These are phyloP conservation scores for Starmera caribaea DNA, from an alignment of 805 yeast species.

Conservation along the genomic window DNA sequence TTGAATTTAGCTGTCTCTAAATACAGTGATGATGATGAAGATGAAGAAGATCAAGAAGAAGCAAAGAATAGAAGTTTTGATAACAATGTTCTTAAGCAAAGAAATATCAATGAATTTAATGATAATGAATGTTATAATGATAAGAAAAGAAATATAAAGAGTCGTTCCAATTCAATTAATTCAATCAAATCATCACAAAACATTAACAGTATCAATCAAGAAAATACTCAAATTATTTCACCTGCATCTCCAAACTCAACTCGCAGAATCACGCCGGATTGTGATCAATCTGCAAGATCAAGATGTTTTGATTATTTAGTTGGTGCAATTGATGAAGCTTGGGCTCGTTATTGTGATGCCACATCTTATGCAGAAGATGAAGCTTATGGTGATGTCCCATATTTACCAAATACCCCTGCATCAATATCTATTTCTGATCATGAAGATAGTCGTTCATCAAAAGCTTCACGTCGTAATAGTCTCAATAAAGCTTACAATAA, in stretches of 20 bases:
- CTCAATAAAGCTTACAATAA: constrained; percentile 4
- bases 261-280: constrained; percentile 8
- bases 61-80: background rate
- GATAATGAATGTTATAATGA: too few relatives aligned
- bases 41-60: constrained; percentile 1
- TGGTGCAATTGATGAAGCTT: constrained; percentile 88
- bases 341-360: constrained; percentile 96
- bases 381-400: constrained; percentile 43
- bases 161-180: too few relatives aligned
- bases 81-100: constrained; percentile 1
- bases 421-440: constrained; percentile 26
- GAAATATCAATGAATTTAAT: background rate
- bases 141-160: background rate
- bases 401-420: constrained; percentile 35
- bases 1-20: constrained; percentile 17
- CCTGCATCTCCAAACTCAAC: constrained; percentile 4
- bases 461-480: too few relatives aligned
- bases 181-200: too few relatives aligned
- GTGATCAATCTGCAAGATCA: constrained; percentile 62
- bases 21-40: constrained; percentile 18
- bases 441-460: background rate
- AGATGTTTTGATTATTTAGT: constrained; percentile 88
- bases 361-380: constrained; percentile 80
- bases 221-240: constrained; percentile 1
- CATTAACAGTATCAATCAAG: too few relatives aligned